phyloP scores from a whole-genome alignment of 1,284 basidiomycete species.

The Schizophyllum commune region DNA sequence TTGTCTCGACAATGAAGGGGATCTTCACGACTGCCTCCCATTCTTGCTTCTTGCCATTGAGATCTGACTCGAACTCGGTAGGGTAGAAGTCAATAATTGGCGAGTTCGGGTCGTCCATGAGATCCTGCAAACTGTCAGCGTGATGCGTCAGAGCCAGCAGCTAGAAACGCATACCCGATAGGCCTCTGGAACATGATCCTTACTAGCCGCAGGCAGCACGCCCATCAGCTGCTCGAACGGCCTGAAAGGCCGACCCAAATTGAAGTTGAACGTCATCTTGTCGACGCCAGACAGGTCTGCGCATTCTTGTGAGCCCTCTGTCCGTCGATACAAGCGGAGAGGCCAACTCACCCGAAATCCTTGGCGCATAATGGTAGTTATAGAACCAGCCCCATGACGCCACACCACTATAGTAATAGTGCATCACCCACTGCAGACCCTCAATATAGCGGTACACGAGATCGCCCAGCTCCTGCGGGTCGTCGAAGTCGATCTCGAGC shows the following conservation, averaged over 20 bases:
- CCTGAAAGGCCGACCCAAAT: slow-evolving; percentile 84
- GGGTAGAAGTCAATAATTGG: slow-evolving; percentile 97
- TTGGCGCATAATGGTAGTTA: slow-evolving; percentile 94
- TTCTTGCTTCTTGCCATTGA: slow-evolving; percentile 97
- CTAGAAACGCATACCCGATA: slow-evolving; percentile 55
- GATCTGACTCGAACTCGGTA: slow-evolving; percentile 80
- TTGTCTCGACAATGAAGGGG: slow-evolving; percentile 88
- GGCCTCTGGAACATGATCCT: slow-evolving; percentile 79
- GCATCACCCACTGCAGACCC: slow-evolving; percentile 97
- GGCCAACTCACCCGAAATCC: slow-evolving; percentile 70
- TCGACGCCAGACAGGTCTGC: slow-evolving; percentile 74
- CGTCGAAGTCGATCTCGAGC: slow-evolving; percentile 70
- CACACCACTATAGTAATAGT: slow-evolving; percentile 97
- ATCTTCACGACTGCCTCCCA: slow-evolving; percentile 99
- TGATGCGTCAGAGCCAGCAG: slow-evolving; percentile 5
- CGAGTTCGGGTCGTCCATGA: slow-evolving; percentile 85
- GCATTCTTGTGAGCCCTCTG: too few relatives aligned
- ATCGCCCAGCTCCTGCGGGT: slow-evolving; percentile 58
- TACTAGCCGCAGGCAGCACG: slow-evolving; percentile 87
- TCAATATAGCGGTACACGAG: slow-evolving; percentile 83
- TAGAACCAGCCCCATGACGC: slow-evolving; percentile 99
- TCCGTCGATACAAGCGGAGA: neutral
- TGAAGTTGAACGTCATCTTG: slow-evolving; percentile 79
- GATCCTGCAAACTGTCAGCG: slow-evolving; percentile 43
- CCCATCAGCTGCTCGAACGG: slow-evolving; percentile 99